Conservation (phyloP, 345 rosid genomes). For the Eucalyptus curtisii region DNA sequence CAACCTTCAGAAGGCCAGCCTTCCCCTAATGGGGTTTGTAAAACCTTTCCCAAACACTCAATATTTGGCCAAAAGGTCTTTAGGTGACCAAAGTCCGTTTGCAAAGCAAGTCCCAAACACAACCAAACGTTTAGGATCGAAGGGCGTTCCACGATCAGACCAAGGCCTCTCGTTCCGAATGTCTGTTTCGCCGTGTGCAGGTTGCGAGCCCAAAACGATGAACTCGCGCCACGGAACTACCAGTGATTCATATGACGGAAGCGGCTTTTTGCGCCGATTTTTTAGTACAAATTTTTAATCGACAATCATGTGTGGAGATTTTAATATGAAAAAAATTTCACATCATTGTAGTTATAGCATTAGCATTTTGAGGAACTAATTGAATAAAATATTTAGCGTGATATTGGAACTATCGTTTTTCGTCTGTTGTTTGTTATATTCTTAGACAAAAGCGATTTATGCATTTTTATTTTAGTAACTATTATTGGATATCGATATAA, state of each 20-base stretch:
- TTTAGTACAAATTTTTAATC: no score
- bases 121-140: not conserved
- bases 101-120: no score
- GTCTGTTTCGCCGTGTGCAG: not conserved
- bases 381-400: no score
- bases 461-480: not conserved
- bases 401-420: not conserved
- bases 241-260: not conserved
- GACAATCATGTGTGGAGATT: not conserved
- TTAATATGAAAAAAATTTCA: no score
- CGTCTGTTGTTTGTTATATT: not conserved
- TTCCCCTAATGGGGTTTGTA: no score
- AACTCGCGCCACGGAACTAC: not conserved
- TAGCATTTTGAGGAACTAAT: not conserved
- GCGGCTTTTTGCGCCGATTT: not conserved
- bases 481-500: not conserved
- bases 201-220: not conserved
- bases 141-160: not conserved
- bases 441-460: not conserved
- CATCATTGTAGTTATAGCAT: no score
- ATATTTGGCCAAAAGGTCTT: no score
- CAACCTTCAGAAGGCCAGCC: no score
- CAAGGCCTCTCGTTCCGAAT: not conserved
- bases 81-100: no score
- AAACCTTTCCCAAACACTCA: no score